Evolutionary conservation across 2,329 filamentous ascomycete genomes (phyloP).

Genomic region (Ceratocystis alfenasii): DNA sequence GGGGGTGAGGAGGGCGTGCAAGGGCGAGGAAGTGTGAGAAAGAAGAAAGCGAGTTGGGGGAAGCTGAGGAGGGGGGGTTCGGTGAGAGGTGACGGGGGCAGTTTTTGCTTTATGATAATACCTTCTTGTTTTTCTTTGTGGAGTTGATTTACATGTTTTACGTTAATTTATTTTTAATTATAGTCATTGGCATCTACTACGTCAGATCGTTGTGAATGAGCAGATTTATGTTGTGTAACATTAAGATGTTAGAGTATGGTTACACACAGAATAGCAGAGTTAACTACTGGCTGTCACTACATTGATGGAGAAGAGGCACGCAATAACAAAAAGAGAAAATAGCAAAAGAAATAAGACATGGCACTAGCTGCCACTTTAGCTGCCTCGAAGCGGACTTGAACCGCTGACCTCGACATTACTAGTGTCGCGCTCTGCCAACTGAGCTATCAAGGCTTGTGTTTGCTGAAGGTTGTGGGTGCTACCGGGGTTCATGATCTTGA

Average conservation of each 20-base stretch:
- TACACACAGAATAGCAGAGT: background rate
- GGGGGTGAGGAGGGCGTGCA: no score
- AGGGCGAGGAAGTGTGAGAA: no score
- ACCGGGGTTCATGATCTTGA: no score
- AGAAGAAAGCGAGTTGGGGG: no score
- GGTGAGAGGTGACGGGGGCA: no score
- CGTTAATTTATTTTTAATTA: background rate
- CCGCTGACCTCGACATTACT: constrained; percentile 13
- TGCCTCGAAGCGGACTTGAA: constrained; percentile 17
- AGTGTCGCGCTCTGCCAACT: background rate
- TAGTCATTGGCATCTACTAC: background rate
- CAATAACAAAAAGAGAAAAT: background rate
- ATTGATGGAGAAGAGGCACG: no score
- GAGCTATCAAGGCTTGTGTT: constrained; percentile 3
- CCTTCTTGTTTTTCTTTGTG: background rate
- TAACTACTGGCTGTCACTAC: background rate
- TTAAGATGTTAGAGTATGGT: background rate
- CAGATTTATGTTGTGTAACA: background rate
- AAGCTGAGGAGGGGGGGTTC: no score
- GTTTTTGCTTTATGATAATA: background rate
- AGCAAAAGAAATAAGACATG: background rate
- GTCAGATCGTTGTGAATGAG: no score
- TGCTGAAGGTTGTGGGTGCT: no score
- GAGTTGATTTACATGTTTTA: constrained; percentile 1
- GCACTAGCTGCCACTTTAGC: no score